Conservation (phyloP, 2,329 filamentous ascomycete species). For the Fusarium newnesense region DNA sequence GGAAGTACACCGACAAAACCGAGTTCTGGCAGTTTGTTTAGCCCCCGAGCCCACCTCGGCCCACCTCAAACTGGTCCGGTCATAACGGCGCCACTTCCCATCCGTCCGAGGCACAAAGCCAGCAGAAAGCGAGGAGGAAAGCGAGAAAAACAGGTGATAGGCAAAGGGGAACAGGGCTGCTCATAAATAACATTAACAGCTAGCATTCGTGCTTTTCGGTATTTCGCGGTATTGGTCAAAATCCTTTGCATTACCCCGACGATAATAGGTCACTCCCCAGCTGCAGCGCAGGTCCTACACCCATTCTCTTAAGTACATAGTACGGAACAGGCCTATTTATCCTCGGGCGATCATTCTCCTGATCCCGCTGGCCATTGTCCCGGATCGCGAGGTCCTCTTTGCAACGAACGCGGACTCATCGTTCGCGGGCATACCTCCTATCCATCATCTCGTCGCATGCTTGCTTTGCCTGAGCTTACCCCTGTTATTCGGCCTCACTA, state of each 20-base stretch:
- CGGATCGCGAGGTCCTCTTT: slow-evolving; percentile 34
- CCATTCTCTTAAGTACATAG: slow-evolving; percentile 20
- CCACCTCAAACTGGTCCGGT: slow-evolving; percentile 26
- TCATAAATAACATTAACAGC: slow-evolving; percentile 21
- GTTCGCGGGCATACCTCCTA: slow-evolving; percentile 23
- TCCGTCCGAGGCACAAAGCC: slow-evolving; percentile 36
- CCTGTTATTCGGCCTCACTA: slow-evolving; percentile 12
- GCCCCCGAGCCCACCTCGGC: slow-evolving; percentile 37
- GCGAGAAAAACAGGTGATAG: slow-evolving; percentile 19
- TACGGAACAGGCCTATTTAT: slow-evolving; percentile 25
- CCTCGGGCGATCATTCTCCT: slow-evolving; percentile 39
- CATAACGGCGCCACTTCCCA: slow-evolving; percentile 35
- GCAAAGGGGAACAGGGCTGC: slow-evolving; percentile 14
- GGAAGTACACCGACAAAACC: slow-evolving; percentile 28
- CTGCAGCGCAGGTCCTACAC: slow-evolving; percentile 11
- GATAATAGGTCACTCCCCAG: slow-evolving; percentile 9
- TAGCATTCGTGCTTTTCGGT: slow-evolving; percentile 10
- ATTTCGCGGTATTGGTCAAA: slow-evolving; percentile 29
- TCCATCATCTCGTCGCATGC: slow-evolving; percentile 20
- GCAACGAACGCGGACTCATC: slow-evolving; percentile 27
- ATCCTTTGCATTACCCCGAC: slow-evolving; percentile 6
- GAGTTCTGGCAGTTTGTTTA: slow-evolving; percentile 26
- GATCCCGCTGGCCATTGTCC: slow-evolving; percentile 37
- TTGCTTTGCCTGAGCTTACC: slow-evolving; percentile 10
- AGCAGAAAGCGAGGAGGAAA: slow-evolving; percentile 32